A percentile compares a stretch with the other conserved stretches of the same genome.
Evolutionary conservation across 2,329 filamentous ascomycete genomes (phyloP).

Genomic region (Polychaeton citri): DNA sequence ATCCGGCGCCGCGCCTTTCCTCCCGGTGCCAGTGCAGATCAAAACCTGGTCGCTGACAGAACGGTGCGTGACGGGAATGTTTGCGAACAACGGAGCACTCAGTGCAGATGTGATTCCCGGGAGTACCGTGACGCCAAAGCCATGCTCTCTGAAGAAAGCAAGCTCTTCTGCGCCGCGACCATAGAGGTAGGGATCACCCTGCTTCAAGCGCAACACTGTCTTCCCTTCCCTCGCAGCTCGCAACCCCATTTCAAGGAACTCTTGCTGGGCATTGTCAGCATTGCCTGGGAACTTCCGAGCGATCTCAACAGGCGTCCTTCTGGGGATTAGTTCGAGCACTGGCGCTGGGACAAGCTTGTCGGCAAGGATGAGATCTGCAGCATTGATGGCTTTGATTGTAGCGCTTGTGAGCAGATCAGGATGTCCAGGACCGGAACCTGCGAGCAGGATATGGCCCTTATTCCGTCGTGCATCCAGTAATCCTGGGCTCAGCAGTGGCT

Average conservation of each 20-base stretch:
- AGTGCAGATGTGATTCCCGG: slow-evolving; percentile 86
- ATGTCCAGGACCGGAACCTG: slow-evolving; percentile 84
- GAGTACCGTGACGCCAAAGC: slow-evolving; percentile 55
- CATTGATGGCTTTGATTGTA: slow-evolving; percentile 61
- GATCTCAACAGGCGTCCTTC: slow-evolving; percentile 78
- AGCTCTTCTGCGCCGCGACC: slow-evolving; percentile 90
- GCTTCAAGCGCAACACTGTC: slow-evolving; percentile 79
- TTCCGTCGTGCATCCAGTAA: slow-evolving; percentile 16
- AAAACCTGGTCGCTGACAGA: slow-evolving; percentile 85
- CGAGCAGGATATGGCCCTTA: slow-evolving; percentile 66
- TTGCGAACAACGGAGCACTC: slow-evolving; percentile 75
- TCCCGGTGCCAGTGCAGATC: slow-evolving; percentile 90
- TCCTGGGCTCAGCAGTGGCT: slow-evolving; percentile 13
- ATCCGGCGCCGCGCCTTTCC: slow-evolving; percentile 71
- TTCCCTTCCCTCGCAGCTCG: slow-evolving; percentile 55
- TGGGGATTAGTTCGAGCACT: slow-evolving; percentile 79
- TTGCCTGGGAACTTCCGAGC: slow-evolving; percentile 97
- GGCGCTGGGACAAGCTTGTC: slow-evolving; percentile 77
- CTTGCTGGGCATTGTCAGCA: slow-evolving; percentile 82
- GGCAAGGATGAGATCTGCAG: slow-evolving; percentile 66
- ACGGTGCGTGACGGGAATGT: slow-evolving; percentile 76
- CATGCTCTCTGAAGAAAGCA: slow-evolving; percentile 62
- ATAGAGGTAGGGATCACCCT: slow-evolving; percentile 94
- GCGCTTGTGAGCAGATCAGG: slow-evolving; percentile 80
- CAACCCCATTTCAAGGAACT: slow-evolving; percentile 68